Evolutionary conservation across 306 rosid genomes (phyloP).

Genomic region (Quercus wislizeni): DNA sequence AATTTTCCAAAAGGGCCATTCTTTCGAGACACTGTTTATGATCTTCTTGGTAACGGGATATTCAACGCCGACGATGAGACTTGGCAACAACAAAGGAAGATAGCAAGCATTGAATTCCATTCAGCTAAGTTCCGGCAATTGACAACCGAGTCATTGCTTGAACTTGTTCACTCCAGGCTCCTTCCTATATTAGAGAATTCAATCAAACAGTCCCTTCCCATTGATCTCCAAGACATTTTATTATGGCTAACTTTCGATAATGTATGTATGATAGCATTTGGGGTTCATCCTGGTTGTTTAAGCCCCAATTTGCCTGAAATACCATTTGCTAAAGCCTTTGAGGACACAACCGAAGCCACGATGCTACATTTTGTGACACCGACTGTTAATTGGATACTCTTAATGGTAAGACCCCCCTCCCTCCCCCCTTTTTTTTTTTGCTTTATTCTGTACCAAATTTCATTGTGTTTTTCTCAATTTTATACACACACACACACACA

Average conservation of each 20-base stretch:
- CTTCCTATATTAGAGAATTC: constrained; percentile 51
- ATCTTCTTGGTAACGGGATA: constrained; percentile 80
- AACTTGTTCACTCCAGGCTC: constrained; percentile 70
- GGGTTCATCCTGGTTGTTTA: constrained; percentile 89
- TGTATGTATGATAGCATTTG: constrained; percentile 90
- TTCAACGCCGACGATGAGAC: constrained; percentile 74
- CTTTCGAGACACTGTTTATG: constrained; percentile 61
- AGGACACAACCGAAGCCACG: constrained; percentile 82
- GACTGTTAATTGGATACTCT: no score
- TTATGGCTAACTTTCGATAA: constrained; percentile 82
- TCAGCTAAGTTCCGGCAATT: constrained; percentile 63
- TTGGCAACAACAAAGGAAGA: constrained; percentile 83
- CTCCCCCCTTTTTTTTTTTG: no score
- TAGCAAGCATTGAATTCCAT: constrained; percentile 86
- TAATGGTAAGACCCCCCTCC: no score
- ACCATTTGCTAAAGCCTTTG: constrained; percentile 84
- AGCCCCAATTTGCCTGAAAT: constrained; percentile 45
- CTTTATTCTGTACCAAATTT: no score
- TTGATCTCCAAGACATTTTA: constrained; percentile 80
- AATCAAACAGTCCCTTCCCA: neutral
- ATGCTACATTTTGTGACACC: constrained; percentile 70
- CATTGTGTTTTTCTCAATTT: no score
- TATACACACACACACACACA: no score
- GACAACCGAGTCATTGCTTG: constrained; percentile 53
- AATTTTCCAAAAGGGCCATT: constrained; percentile 71